These are phyloP conservation scores for Maudiozyma saulgeensis DNA, from an alignment of 805 yeast species.

Conservation along the genomic window DNA sequence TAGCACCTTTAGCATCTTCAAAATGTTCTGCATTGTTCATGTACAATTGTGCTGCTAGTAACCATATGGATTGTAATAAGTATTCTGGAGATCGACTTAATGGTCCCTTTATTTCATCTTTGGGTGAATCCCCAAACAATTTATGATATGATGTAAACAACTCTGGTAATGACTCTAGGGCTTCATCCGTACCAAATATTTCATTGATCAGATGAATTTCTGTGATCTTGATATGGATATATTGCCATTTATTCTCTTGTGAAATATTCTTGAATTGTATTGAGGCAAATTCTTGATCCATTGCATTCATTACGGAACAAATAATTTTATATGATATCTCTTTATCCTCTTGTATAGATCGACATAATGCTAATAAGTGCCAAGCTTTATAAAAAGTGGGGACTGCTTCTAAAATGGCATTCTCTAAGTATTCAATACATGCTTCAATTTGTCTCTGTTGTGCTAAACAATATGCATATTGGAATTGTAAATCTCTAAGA, in stretches of 20 bases:
- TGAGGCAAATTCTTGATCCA: conserved; percentile 26
- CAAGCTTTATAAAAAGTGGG: conserved; percentile 54
- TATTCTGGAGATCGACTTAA: conserved; percentile 25
- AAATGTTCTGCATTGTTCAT: conserved; percentile 33
- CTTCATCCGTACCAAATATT: conserved; percentile 45
- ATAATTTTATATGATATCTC: conserved; percentile 49
- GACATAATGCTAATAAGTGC: conserved; percentile 56
- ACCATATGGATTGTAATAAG: conserved; percentile 58
- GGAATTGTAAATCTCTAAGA: conserved; percentile 23
- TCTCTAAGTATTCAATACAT: conserved; percentile 39
- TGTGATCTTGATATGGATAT: conserved; percentile 63
- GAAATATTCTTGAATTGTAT: conserved; percentile 5
- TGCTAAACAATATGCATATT: conserved; percentile 42
- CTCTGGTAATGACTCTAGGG: conserved; percentile 57
- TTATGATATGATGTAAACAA: conserved; percentile 50
- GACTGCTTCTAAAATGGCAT: conserved; percentile 36
- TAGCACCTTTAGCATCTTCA: conserved; percentile 60
- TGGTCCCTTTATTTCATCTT: conserved; percentile 1
- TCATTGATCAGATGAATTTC: conserved; percentile 62
- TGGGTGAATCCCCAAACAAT: conserved; percentile 30
- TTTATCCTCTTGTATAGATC: conserved; percentile 50
- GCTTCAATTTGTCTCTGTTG: conserved; percentile 34
- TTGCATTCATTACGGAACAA: conserved; percentile 40
- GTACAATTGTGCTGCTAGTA: conserved; percentile 62
- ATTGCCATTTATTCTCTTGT: conserved; percentile 34